Conservation (phyloP, 2,329 filamentous ascomycete species). For the Scopulariopsis brevicaulis region DNA sequence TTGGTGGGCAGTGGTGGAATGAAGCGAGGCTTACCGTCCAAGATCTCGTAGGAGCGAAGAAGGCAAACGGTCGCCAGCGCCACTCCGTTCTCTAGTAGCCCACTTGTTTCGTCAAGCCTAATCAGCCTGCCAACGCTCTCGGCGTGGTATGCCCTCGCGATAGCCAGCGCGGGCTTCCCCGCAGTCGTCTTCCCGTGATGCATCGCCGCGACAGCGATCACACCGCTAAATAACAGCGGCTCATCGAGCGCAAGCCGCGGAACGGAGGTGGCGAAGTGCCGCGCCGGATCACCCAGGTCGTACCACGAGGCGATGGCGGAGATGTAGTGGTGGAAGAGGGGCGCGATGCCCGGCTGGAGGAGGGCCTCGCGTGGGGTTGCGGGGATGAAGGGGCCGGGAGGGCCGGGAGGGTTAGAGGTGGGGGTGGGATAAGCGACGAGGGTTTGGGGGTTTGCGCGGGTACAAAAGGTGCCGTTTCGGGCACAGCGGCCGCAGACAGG, state of each 20-base stretch:
- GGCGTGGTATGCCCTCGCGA: neutral
- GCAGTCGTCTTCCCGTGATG: neutral
- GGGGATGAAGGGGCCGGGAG: neutral
- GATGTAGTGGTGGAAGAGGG: neutral
- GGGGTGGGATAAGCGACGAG: neutral
- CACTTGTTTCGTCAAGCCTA: neutral
- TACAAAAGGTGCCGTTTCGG: neutral
- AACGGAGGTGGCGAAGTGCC: neutral
- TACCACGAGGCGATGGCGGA: neutral
- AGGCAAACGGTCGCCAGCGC: neutral
- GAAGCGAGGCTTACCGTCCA: neutral
- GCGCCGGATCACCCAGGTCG: neutral
- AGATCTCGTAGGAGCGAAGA: neutral
- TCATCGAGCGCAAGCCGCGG: neutral
- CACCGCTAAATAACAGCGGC: neutral
- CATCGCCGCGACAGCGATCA: neutral
- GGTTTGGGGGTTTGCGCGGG: neutral
- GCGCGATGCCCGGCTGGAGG: neutral
- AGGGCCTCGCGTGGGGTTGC: neutral
- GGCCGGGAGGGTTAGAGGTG: neutral
- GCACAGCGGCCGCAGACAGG: neutral
- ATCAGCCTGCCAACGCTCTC: neutral
- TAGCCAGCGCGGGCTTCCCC: neutral
- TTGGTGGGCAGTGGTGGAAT: too few relatives aligned
- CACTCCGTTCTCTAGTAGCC: neutral